Percentiles rank a stretch among this genome's conserved stretches.
These are phyloP conservation scores for Fraxinus quadrangulata DNA, from an alignment of 257 asterid genomes.

Conservation along the genomic window DNA sequence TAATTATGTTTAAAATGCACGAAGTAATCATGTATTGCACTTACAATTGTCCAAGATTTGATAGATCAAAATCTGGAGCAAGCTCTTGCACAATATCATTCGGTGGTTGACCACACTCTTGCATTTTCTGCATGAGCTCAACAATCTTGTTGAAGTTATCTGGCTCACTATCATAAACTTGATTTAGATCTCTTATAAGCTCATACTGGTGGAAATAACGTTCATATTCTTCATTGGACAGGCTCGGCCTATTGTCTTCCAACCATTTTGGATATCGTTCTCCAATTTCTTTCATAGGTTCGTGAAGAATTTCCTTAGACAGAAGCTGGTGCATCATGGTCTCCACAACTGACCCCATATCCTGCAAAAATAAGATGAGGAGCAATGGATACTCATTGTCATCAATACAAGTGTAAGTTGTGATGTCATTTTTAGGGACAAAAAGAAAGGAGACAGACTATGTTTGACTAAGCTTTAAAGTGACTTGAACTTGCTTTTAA, in stretches of 20 bases:
- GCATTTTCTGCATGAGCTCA: constrained; percentile 99
- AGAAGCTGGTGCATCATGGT: constrained; percentile 98
- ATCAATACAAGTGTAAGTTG: background rate
- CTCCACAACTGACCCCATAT: constrained; percentile 91
- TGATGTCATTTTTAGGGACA: background rate
- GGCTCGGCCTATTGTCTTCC: constrained; percentile 69
- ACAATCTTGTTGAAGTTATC: constrained; percentile 87
- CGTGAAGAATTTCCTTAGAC: constrained; percentile 90
- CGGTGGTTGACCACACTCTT: constrained; percentile 98
- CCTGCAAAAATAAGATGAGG: constrained; percentile 42
- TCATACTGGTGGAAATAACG: constrained; percentile 63
- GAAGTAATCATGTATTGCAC: constrained; percentile 27
- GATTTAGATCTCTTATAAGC: constrained; percentile 68
- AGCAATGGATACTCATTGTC: background rate
- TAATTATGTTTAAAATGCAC: background rate
- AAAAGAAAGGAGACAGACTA: background rate
- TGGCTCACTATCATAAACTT: constrained; percentile 75
- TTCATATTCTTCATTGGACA: constrained; percentile 62
- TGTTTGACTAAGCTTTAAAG: background rate
- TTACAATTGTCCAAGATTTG: constrained; percentile 80
- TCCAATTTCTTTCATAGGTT: constrained; percentile 96
- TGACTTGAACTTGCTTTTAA: background rate
- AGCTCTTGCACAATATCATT: constrained; percentile 86
- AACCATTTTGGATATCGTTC: constrained; percentile 91
- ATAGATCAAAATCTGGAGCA: constrained; percentile 85